Evolutionary conservation across 371 early-diverging fungal genomes (phyloP), one percentile per base, ranked within the genome.

Genomic region (Mucor lusitanicus): DNA sequence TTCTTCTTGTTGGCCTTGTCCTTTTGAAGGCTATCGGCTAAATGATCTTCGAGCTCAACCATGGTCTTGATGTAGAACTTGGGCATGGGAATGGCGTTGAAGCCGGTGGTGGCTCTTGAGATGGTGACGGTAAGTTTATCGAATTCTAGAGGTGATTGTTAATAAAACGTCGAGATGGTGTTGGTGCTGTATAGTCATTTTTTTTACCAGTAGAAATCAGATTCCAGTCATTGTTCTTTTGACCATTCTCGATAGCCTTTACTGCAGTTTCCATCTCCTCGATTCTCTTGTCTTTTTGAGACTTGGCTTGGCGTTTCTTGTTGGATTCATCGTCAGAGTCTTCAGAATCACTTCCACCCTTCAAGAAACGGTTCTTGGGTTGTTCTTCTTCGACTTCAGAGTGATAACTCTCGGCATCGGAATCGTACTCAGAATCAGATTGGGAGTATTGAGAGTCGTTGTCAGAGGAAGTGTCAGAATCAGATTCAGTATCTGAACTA

Each of bases 201-300:
- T 1, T 6, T 69, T 69, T 85, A 93, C 94, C 94, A 72, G 85
- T 89, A 65, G 91, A 85, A 71, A 93, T 89, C 64, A 88, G 83
- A 65, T 88, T 88, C 95, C 96, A 98, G 82, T 97, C 95, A 77
- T 91, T 91, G 64, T 92, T 93, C 85, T 95, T 95, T 78, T 85
- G 82, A 19, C 88, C 91, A 70, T 92, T 91, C 63, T 88, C 85
- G 63, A 95, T 85, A 19, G 84, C 80, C 62, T 86, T 86, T 53
- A 85, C 82, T 27, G 86, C 84, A 61, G 65, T 78, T 64, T 87
- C 86, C 76, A 91, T 84, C 70, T 87, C 89, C 23, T 88, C 88
- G 33, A 90, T 81, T 59, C 92, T 88, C 86, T 96, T 97, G 75
- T 97, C 96, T 76, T 92, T 93, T 67, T 89, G 90, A 54, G 91